These are phyloP conservation scores for Friedmanniomyces simplex DNA, from an alignment of 495 filamentous ascomycete genomes.

Conservation along the genomic window DNA sequence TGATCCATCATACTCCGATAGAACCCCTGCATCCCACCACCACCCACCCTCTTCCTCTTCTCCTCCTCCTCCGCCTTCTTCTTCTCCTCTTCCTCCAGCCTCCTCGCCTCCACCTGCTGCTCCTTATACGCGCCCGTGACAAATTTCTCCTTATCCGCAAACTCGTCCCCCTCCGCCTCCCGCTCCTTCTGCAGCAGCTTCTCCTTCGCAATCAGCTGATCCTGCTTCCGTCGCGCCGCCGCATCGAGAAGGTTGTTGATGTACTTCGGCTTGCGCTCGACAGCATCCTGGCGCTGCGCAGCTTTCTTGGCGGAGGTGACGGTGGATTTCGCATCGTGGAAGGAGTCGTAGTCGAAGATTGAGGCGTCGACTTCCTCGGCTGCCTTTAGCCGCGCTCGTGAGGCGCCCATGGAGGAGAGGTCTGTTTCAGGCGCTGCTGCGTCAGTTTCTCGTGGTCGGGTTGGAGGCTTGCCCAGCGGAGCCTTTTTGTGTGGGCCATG, in stretches of 20 bases:
- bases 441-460: constrained; percentile 25
- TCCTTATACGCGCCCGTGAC: constrained; percentile 91
- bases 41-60: constrained; percentile 47
- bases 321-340: constrained; percentile 49
- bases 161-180: constrained; percentile 88
- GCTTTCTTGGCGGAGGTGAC: constrained; percentile 25
- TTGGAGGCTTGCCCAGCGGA: constrained; percentile 21
- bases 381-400: constrained; percentile 44
- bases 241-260: constrained; percentile 71
- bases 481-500: constrained; percentile 9
- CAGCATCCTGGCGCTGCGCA: constrained; percentile 29
- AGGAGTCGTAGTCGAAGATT: constrained; percentile 68
- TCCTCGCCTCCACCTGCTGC: constrained; percentile 75
- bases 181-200: constrained; percentile 77
- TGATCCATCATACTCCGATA: constrained; percentile 73
- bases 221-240: constrained; percentile 78
- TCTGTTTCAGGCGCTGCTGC: constrained; percentile 17
- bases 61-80: constrained; percentile 56
- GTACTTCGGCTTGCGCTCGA: constrained; percentile 62
- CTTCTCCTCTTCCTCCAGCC: constrained; percentile 73
- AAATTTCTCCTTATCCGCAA: constrained; percentile 90
- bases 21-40: constrained; percentile 72
- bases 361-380: constrained; percentile 52
- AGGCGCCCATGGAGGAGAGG: constrained; percentile 44
- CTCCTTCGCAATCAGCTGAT: constrained; percentile 78